Base-by-base conservation (phyloP, 768 basidiomycete genomes). In the Leccinum truebloodii region DNA sequence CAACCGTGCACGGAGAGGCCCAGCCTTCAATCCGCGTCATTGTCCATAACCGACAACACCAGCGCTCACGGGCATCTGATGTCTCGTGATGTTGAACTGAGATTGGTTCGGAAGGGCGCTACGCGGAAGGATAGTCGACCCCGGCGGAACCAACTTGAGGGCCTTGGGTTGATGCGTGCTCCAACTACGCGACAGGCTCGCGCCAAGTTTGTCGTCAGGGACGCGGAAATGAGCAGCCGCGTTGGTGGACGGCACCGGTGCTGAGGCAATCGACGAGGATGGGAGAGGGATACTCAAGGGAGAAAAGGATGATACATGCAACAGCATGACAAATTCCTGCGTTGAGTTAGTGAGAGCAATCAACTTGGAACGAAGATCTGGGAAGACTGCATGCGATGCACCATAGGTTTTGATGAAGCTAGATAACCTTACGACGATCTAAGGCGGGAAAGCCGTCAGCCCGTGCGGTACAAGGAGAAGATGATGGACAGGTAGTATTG, bases 251-350 rank as follows among this genome's bases (percentile, higher is more conserved):
- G 63, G 66, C 14, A 59, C 59, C 4, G 59, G 77, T 61, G 64
- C 75, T 61, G 70, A 61, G 32, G 69, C 69, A 73, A 85, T 78
- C 9, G 90, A 88, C 46, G 89, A 87, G 69, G 83, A 84, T 13
- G 88, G 79, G 41, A 85, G 79, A 44, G 77, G 76, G 2, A 82
- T 81, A 16, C 83, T 71, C 4, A 82, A 75, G 10, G 87, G 83
- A 48, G 92, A 84, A 65, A 91, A 86, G 0, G 90, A 92, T 7
- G 94, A 93, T 52, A 94, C 88, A 68, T 93, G 91, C 18, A 95
- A 78, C 52, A 96, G 79, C 64, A 93, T 91, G 53, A 91, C 87
- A 67, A 94, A 90, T 71, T 92, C 92, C 73, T 95, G 88, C 12
- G 94, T 93, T 13, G 88, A 83, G 66, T 91, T 89, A 22, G 89